A percentile compares a stretch with the other conserved stretches of the same genome.
phyloP scores from a whole-genome alignment of 2,329 filamentous ascomycete species.

The Paracorniculantispora psalliotae region DNA sequence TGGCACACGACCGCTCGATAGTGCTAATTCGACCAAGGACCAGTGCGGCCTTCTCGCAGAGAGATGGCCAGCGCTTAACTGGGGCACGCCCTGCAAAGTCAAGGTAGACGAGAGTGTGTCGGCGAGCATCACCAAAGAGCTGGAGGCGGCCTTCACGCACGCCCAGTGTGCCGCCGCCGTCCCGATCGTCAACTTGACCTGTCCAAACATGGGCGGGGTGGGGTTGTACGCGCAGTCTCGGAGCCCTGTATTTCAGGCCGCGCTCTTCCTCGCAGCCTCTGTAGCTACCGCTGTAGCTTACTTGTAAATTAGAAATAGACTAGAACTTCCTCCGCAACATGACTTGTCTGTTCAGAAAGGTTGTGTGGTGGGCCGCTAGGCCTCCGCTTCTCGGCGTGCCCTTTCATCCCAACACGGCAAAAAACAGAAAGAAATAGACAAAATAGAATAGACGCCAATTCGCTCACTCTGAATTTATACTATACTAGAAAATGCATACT shows the following conservation, averaged over 20 bases:
- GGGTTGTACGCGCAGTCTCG: neutral
- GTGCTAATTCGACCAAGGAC: neutral
- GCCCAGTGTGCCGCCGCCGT: neutral
- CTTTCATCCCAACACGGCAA: no score
- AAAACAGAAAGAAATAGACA: no score
- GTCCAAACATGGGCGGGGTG: neutral
- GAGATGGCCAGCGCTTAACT: neutral
- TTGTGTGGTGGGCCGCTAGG: no score
- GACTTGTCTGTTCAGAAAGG: neutral
- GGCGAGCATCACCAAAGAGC: neutral
- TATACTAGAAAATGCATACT: no score
- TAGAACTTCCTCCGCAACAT: no score
- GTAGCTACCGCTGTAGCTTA: neutral
- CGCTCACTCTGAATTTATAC: no score
- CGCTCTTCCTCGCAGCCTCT: neutral
- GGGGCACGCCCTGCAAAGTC: neutral
- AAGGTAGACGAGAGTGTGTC: neutral
- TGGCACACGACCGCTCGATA: neutral
- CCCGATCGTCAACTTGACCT: no score
- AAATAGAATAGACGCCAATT: no score
- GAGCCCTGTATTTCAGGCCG: neutral
- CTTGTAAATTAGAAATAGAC: neutral
- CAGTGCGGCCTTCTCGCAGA: neutral
- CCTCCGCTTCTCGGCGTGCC: no score
- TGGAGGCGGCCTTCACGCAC: neutral